Conservation (phyloP, 371 early-diverging fungal species). For the Syncephalastrum racemosum region DNA sequence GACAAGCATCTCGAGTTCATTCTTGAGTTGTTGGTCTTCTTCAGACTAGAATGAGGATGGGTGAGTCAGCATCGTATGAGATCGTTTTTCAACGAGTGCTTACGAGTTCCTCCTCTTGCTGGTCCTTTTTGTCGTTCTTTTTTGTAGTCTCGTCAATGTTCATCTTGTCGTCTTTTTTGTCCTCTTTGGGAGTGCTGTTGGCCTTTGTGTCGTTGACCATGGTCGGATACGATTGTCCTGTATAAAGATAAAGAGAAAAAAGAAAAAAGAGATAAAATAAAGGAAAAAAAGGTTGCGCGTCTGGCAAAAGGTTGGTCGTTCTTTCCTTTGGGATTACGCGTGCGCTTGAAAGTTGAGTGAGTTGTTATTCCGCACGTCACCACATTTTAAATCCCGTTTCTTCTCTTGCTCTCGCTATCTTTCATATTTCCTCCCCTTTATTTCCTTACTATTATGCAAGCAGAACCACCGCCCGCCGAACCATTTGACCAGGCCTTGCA, state of each 20-base stretch:
- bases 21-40: constrained; percentile 92
- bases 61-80: constrained; percentile 6
- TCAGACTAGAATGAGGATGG: constrained; percentile 72
- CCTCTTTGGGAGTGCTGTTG: constrained; percentile 9
- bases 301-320: too few species aligned
- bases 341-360: too few species aligned
- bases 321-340: too few species aligned
- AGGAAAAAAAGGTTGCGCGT: too few species aligned
- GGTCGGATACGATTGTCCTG: constrained; percentile 3
- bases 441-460: not conserved
- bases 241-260: too few species aligned
- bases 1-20: constrained; percentile 92
- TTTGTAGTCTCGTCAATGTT: constrained; percentile 31
- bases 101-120: constrained; percentile 51
- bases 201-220: constrained; percentile 27
- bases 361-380: too few species aligned
- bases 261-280: too few species aligned
- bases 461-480: not conserved
- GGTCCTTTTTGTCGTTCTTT: constrained; percentile 43
- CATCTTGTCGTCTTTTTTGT: constrained; percentile 25
- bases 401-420: not conserved
- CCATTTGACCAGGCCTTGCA: constrained; percentile 30
- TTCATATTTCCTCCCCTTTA: not conserved
- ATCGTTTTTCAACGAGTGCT: constrained; percentile 6
- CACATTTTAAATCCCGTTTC: too few species aligned